phyloP scores from a whole-genome alignment of 129 eudicot genomes.

The Ambrosia trifida region DNA sequence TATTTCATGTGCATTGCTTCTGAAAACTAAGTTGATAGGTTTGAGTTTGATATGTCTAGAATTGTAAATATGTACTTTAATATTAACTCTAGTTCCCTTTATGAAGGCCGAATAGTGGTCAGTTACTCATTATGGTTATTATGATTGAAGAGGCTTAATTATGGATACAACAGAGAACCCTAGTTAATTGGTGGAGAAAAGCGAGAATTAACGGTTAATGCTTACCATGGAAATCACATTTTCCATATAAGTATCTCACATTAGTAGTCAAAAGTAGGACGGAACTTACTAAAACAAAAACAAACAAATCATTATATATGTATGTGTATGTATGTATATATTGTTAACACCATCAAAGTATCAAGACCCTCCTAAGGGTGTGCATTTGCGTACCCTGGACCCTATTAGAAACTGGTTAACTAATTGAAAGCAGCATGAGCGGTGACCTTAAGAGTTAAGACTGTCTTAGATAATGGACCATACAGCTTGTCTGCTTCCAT shows the following conservation, averaged over 20 bases:
- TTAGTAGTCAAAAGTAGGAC: not conserved
- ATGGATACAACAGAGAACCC: not conserved
- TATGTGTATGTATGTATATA: too few relatives aligned
- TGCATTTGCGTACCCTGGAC: too few relatives aligned
- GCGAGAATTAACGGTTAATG: too few relatives aligned
- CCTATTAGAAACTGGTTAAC: not conserved
- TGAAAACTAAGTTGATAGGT: not conserved
- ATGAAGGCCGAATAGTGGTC: not conserved
- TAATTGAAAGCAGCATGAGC: not conserved
- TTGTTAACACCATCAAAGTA: too few relatives aligned
- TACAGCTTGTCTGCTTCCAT: not conserved
- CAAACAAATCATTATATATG: not conserved
- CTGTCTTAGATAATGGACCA: not conserved
- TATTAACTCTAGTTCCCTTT: not conserved
- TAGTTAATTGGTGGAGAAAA: too few relatives aligned
- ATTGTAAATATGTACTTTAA: not conserved
- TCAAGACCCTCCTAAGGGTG: too few relatives aligned
- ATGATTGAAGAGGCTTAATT: not conserved
- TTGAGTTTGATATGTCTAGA: not conserved
- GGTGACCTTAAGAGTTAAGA: not conserved
- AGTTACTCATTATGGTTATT: not conserved
- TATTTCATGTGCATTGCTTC: constrained; percentile 5
- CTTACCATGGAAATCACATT: too few relatives aligned
- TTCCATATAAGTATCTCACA: not conserved
- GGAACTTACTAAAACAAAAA: not conserved